Conservation (phyloP, 2,329 filamentous ascomycete genomes). For the Monilinia vaccinii-corymbosi region DNA sequence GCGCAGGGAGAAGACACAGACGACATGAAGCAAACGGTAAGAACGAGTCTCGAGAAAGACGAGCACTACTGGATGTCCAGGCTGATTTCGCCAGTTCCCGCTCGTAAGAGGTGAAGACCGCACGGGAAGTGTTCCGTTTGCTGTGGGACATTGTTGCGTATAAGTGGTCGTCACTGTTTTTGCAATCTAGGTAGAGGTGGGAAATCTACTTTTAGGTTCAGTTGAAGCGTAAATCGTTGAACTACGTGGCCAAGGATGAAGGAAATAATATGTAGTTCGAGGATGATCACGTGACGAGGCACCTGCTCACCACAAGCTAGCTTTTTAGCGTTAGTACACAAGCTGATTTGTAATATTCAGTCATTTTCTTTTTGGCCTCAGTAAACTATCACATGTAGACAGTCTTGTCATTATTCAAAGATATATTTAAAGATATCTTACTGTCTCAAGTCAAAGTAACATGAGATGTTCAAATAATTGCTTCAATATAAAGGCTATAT, state of each 20-base stretch:
- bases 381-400: too few species aligned
- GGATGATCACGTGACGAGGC: neutral
- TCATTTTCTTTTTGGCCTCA: too few species aligned
- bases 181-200: conserved; percentile 30
- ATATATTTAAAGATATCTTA: too few species aligned
- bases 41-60: conserved; percentile 82
- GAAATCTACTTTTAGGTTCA: too few species aligned
- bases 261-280: neutral
- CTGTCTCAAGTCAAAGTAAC: too few species aligned
- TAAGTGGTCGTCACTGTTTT: conserved; percentile 26
- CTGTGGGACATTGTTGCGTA: conserved; percentile 38
- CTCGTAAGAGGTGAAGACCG: conserved; percentile 92
- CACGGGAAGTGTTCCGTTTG: conserved; percentile 84
- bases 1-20: conserved; percentile 73
- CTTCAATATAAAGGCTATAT: too few species aligned
- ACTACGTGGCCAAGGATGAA: neutral
- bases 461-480: too few species aligned
- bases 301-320: neutral
- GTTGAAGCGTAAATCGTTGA: neutral
- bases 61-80: conserved; percentile 77
- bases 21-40: conserved; percentile 83
- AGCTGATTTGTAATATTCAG: too few species aligned
- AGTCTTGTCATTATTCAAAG: too few species aligned
- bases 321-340: too few species aligned
- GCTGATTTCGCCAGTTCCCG: conserved; percentile 69